phyloP scores from a whole-genome alignment of 169 alveolate species.

The Pseudocohnilembus persalinus region DNA sequence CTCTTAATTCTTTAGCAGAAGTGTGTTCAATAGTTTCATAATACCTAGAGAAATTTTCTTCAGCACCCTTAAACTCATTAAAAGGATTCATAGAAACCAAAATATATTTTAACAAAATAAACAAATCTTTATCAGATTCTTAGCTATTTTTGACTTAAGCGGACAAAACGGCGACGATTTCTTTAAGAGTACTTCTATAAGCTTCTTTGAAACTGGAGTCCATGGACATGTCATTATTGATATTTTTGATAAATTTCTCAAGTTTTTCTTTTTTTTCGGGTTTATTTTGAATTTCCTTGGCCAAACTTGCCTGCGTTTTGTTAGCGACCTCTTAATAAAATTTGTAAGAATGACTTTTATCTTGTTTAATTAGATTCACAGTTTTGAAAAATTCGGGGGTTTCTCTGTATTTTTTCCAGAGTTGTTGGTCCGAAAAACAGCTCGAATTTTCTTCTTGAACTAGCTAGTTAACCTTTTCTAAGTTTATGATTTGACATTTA shows the following conservation, averaged over 20 bases:
- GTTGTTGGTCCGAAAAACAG: conserved; percentile 27
- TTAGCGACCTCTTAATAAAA: conserved; percentile 41
- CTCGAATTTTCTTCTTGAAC: conserved; percentile 27
- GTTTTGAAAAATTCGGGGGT: conserved; percentile 35
- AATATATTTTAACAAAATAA: conserved; percentile 14
- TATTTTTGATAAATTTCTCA: conserved; percentile 15
- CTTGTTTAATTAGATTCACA: conserved; percentile 32
- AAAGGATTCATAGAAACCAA: conserved; percentile 37
- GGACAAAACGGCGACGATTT: neutral
- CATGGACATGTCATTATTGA: conserved; percentile 1
- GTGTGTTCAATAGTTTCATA: conserved; percentile 36
- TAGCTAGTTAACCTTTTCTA: conserved; percentile 31
- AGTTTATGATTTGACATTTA: conserved; percentile 32
- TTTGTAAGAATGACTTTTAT: conserved; percentile 32
- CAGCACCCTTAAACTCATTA: conserved; percentile 33
- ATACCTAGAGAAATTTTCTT: conserved; percentile 34
- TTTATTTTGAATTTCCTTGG: conserved; percentile 3
- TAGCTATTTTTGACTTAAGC: neutral
- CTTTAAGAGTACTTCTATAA: conserved; percentile 8
- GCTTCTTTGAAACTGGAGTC: conserved; percentile 12
- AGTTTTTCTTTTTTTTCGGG: conserved; percentile 3
- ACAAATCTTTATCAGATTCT: conserved; percentile 8
- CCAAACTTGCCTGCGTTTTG: conserved; percentile 13
- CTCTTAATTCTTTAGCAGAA: conserved; percentile 13
- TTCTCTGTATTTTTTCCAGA: conserved; percentile 38